phyloP scores from a whole-genome alignment of 768 basidiomycete genomes.

The Suillus americanus region DNA sequence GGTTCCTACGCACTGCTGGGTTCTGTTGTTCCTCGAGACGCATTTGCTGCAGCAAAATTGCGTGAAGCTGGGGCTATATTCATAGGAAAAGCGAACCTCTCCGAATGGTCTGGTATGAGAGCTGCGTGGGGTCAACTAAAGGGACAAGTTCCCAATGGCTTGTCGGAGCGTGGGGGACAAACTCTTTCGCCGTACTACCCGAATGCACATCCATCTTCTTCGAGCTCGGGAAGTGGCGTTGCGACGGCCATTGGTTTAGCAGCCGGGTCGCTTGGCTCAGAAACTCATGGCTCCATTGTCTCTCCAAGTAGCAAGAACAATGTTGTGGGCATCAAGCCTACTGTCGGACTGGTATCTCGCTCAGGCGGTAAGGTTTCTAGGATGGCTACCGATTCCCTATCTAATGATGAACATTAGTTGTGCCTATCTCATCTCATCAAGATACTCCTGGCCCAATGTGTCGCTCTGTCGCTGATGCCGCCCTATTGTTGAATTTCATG shows the following conservation, averaged over 20 bases:
- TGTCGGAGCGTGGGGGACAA: constrained; percentile 48
- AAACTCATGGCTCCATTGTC: constrained; percentile 44
- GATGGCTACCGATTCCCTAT: not conserved
- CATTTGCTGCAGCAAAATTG: constrained; percentile 32
- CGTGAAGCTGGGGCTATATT: constrained; percentile 36
- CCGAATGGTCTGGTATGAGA: constrained; percentile 44
- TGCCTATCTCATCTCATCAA: not conserved
- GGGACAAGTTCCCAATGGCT: constrained; percentile 39
- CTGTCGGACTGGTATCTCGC: not conserved
- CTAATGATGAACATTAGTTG: not conserved
- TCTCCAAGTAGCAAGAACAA: constrained; percentile 39
- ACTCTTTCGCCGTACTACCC: constrained; percentile 41
- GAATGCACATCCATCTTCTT: constrained; percentile 39
- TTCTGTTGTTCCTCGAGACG: constrained; percentile 23
- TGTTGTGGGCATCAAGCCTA: constrained; percentile 19
- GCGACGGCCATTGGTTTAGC: constrained; percentile 14
- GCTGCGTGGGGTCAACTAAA: not conserved
- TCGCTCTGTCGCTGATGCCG: not conserved
- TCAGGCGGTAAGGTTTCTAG: not conserved
- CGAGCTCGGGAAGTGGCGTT: constrained; percentile 40
- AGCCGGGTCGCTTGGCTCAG: constrained; percentile 16
- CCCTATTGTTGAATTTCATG: not conserved
- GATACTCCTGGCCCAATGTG: not conserved
- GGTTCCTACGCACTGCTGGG: constrained; percentile 22
- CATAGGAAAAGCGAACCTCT: constrained; percentile 42